These are phyloP conservation scores for Eutrema heterophyllum DNA, from an alignment of 345 rosid genomes.

Conservation along the genomic window DNA sequence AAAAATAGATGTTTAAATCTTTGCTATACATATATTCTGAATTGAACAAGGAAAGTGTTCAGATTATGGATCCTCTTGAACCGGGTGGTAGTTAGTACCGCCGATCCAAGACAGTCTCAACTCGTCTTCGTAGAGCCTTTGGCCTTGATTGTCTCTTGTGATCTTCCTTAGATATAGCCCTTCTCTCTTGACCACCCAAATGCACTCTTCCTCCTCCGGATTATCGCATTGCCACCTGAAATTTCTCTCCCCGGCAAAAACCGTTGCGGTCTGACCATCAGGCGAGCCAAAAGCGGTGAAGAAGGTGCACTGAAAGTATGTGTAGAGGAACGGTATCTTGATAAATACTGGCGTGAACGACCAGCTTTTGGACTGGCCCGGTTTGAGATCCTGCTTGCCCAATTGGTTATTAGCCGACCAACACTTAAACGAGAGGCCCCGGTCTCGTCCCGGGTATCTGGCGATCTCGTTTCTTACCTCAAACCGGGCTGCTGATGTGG, in stretches of 20 bases:
- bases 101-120: constrained; percentile 23
- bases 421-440: not conserved
- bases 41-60: not conserved
- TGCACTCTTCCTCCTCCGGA: constrained; percentile 20
- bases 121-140: constrained; percentile 1
- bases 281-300: constrained; percentile 24
- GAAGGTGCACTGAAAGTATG: constrained; percentile 25
- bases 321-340: constrained; percentile 31
- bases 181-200: constrained; percentile 31
- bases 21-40: not conserved
- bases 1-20: not conserved
- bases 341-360: constrained; percentile 23
- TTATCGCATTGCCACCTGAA: constrained; percentile 31
- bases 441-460: constrained; percentile 17
- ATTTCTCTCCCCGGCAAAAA: constrained; percentile 24
- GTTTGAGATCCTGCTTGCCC: constrained; percentile 5
- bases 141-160: constrained; percentile 10
- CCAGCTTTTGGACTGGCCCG: constrained; percentile 30
- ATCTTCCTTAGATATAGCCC: constrained; percentile 23
- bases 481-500: constrained; percentile 23
- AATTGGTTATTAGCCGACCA: constrained; percentile 19
- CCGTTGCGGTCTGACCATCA: constrained; percentile 16
- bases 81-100: constrained; percentile 24
- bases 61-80: not conserved
- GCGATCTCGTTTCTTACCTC: constrained; percentile 31